Base-by-base conservation (phyloP, 495 filamentous ascomycete species). In the Entonaema liquescens region DNA sequence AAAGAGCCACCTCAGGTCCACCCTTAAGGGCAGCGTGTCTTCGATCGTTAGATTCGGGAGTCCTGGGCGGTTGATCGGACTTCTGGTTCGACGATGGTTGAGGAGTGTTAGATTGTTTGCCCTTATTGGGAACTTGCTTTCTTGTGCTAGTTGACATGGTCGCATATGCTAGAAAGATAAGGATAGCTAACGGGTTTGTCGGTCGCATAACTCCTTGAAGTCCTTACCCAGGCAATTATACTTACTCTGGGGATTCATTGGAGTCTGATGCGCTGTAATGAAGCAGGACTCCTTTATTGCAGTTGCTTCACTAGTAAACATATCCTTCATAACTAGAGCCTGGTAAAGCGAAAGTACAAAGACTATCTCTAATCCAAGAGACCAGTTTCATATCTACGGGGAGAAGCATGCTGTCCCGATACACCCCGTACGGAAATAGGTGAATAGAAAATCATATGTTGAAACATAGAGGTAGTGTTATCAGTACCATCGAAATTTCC, bases 11-110 rank as follows among this genome's bases (percentile, higher is more conserved):
- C 0, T 5, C 50, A 15, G 67, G 33, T 9, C 31, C 50, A 0
- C 40, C 40, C 1, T 40, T 57, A n/a, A 73, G 38, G 6, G 65
- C 66, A 2, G 55, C 52, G 15, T 75, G 73, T 21, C 60, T 75
- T 17, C 15, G 47, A 8, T 21, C 19, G 23, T 47, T 47, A 47
- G 42, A 21, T 6, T 12, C 19, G 8, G 19, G 42, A 47, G 19
- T 2, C 12, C 5, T 44, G n/a, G 40, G 0, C 17, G n/a, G 40
- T 3, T 21, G 40, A 8, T 21, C n/a, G 17, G 40, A 19, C 21
- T 44, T 44, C 40, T 9, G 2, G 42, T 47, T 47, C 5, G 19
- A 23, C 23, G 19, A 9, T 23, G 8, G 42, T 13, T 12, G 42
- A 47, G 19, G 42, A 12, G 9, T 3, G 3, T 9, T 3, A 47